Evolutionary conservation across 73 alveolate genomes (phyloP).

Genomic region (Paramecium bursaria): DNA sequence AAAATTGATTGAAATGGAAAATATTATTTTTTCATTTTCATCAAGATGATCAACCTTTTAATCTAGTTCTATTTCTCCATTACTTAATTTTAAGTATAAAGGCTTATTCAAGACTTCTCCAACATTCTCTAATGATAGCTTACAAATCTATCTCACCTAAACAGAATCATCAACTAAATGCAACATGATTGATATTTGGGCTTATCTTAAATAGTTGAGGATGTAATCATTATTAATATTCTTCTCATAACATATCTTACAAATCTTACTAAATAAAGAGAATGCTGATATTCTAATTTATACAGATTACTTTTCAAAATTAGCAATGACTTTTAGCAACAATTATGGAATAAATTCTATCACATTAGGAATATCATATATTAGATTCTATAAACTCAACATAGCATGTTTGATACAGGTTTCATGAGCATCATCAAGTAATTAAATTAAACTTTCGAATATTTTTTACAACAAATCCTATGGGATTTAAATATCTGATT

Average conservation of each 20-base stretch:
- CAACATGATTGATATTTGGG: conserved; percentile 39
- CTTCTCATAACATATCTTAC: conserved; percentile 34
- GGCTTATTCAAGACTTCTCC: background rate
- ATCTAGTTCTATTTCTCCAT: conserved; percentile 17
- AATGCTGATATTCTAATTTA: conserved; percentile 53
- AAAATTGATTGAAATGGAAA: conserved; percentile 18
- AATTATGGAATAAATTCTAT: conserved; percentile 27
- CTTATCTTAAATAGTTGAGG: conserved; percentile 28
- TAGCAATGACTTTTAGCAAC: conserved; percentile 31
- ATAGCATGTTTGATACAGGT: conserved; percentile 31
- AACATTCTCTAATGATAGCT: conserved; percentile 24
- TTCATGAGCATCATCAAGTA: conserved; percentile 33
- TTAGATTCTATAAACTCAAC: conserved; percentile 39
- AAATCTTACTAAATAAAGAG: conserved; percentile 31
- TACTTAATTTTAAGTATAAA: background rate
- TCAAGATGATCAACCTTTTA: conserved; percentile 10
- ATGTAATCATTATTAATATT: conserved; percentile 27
- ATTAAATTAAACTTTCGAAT: conserved; percentile 21
- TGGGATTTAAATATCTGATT: background rate
- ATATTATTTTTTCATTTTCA: conserved; percentile 43
- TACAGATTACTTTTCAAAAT: conserved; percentile 22
- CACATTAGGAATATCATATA: background rate
- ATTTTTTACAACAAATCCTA: background rate
- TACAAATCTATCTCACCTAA: conserved; percentile 45
- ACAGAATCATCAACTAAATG: conserved; percentile 58